Evolutionary conservation across 257 asterid species (phyloP).

Genomic region (Scutellaria galericulata): DNA sequence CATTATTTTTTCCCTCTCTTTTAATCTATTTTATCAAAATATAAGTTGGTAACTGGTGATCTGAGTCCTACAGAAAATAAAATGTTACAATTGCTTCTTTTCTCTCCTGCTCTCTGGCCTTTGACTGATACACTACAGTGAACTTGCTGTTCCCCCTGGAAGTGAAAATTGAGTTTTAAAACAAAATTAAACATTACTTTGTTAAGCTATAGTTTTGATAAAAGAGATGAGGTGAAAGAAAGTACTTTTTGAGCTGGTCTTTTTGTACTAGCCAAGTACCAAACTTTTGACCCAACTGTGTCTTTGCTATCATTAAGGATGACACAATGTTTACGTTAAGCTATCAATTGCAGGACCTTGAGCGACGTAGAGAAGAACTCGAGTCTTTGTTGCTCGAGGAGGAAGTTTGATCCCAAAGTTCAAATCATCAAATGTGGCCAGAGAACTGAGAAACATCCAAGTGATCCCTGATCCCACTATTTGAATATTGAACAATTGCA

Average conservation of each 20-base stretch:
- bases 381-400: slow-evolving; percentile 63
- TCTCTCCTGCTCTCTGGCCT: too few relatives aligned
- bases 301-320: background rate
- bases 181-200: too few relatives aligned
- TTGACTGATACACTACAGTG: too few relatives aligned
- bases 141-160: too few relatives aligned
- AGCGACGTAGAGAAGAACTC: slow-evolving; percentile 84
- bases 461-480: background rate
- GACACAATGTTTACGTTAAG: slow-evolving; percentile 1
- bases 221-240: background rate
- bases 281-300: slow-evolving; percentile 6
- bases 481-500: background rate
- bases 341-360: slow-evolving; percentile 67
- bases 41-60: background rate
- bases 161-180: too few relatives aligned
- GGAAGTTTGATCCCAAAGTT: slow-evolving; percentile 40
- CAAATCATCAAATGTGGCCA: background rate
- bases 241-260: background rate
- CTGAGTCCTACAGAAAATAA: too few relatives aligned
- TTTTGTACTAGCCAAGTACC: background rate
- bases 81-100: too few relatives aligned
- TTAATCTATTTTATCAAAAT: slow-evolving; percentile 1
- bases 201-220: background rate
- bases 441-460: background rate
- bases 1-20: background rate